Evolutionary conservation across 441 rosid species (phyloP), one percentile per base, ranked within the genome.

Genomic region (Gossypium trilobum): DNA sequence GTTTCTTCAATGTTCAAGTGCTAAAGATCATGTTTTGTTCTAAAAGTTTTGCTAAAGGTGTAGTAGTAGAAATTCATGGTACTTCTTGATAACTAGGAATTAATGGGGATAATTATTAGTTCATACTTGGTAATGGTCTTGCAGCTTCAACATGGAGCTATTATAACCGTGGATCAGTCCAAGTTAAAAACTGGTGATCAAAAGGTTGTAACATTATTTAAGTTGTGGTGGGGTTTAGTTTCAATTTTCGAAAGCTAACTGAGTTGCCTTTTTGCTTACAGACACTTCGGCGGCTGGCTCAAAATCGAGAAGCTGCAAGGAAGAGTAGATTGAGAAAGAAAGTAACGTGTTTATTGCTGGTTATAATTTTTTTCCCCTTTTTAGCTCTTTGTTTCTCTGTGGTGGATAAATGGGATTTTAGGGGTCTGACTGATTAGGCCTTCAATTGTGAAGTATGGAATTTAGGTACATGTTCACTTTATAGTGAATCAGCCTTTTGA

Each of bases 221-320:
- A 20, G 23, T 9, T 33, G 9, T 14, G 67, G 17, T 58, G 44
- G 3, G 14, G 11, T 57, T 16, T 27, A 8, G 42, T 20, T 57
- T 36, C 31, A n/a, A 7, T 27, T 1, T 44, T 68, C 55, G 33
- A 7, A 39, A 33, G 61, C 59, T 76, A 20, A 44, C 75, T 36
- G 52, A 23, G n/a, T 16, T 9, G 19, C 57, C 67, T 63, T 31
- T 63, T 48, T 48, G 23, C 48, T 67, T 58, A 52, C 80, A 89
- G 94, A 75, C 79, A 2, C 89, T 89, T 62, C 78, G 90, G 33
- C 76, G 94, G 83, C 77, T 89, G 59, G 91, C 94, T 69, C 94
- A 89, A 71, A 87, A 89, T 74, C 75, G 94, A 36, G 94, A 89
- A 75, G 94, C 94, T 78, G 94, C 91, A n/a, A 84, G 88, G 79